Percentiles rank a stretch among this genome's conserved stretches.
Evolutionary conservation across 805 yeast genomes (phyloP).

Genomic region (Kregervanrija fluxuum): DNA sequence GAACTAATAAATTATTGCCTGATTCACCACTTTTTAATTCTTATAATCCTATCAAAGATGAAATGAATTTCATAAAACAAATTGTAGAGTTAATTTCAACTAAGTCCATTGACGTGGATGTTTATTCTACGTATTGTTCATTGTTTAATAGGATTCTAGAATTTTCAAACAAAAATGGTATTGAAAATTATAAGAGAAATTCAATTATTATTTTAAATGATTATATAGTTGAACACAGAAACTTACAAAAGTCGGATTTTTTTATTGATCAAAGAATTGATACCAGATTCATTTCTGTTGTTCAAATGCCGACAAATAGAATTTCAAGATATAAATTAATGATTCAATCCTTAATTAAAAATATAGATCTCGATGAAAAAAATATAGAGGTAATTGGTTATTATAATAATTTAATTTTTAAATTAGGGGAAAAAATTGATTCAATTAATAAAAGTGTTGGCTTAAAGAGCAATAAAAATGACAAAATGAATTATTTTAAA

Average conservation of each 20-base stretch:
- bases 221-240: slow-evolving; percentile 22
- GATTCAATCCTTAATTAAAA: slow-evolving; percentile 34
- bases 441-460: slow-evolving; percentile 19
- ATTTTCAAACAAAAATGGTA: slow-evolving; percentile 16
- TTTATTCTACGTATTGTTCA: slow-evolving; percentile 22
- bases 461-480: slow-evolving; percentile 11
- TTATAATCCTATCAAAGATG: slow-evolving; percentile 16
- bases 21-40: slow-evolving; percentile 21
- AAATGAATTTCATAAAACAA: slow-evolving; percentile 12
- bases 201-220: slow-evolving; percentile 17
- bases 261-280: slow-evolving; percentile 38
- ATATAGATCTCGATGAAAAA: slow-evolving; percentile 15
- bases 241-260: slow-evolving; percentile 3
- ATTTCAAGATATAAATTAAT: slow-evolving; percentile 43
- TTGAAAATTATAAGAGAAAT: slow-evolving; percentile 20
- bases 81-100: slow-evolving; percentile 14
- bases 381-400: slow-evolving; percentile 22
- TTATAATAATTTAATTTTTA: slow-evolving; percentile 10
- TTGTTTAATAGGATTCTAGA: slow-evolving; percentile 16
- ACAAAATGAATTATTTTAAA: slow-evolving; percentile 14
- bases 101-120: slow-evolving; percentile 16
- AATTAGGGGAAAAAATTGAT: slow-evolving; percentile 16
- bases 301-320: slow-evolving; percentile 48
- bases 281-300: slow-evolving; percentile 44
- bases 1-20: slow-evolving; percentile 5